Evolutionary conservation across 148 eudicot species (phyloP), one percentile per base, ranked within the genome.

Genomic region (Pouteria glomerata): DNA sequence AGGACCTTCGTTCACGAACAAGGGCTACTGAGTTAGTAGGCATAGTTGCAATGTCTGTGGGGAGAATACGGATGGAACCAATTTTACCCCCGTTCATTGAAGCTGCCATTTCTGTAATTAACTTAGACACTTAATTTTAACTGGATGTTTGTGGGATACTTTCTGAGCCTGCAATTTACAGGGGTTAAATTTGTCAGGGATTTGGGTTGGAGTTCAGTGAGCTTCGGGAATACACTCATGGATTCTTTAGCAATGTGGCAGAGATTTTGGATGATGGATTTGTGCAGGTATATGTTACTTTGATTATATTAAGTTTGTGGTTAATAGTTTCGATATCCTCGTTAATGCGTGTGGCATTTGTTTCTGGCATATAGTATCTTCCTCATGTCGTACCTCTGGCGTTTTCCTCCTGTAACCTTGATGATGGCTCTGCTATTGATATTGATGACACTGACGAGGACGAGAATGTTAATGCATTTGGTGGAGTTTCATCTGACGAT

Each of bases 1-100:
- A 89, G 83, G 97, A 94, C 71, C 96, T 95, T 63, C 72, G 84
- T 42, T 74, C 93, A 75, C 82, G 98, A 75, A 97, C 98, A 59
- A 91, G 97, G 84, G 96, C 98, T 63, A 95, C 97, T 76, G 98
- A 95, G 78, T 79, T 95, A 75, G 96, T 90, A 76, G 98, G 98
- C 73, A 95, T 95, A 73, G 89, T 89, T 70, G 96, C 98, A 41
- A 91, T 91, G 96, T 84, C 97, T 62, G 96, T 86, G 73, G 98
- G 98, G 48, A 86, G 93, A 81, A 86, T 74, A 63, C 80, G 84
- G 73, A 95, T 95, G 98, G 98, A 91, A 71, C 90, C 96, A 58
- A 83, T 91, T 77, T 82, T 95, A 76, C 97, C 97, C 48, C 87
- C 96, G 71, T 95, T 86, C 73, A 85, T 95, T 76, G 98, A 95